phyloP scores from a whole-genome alignment of 306 rosid species.

The Sesbania bispinosa region DNA sequence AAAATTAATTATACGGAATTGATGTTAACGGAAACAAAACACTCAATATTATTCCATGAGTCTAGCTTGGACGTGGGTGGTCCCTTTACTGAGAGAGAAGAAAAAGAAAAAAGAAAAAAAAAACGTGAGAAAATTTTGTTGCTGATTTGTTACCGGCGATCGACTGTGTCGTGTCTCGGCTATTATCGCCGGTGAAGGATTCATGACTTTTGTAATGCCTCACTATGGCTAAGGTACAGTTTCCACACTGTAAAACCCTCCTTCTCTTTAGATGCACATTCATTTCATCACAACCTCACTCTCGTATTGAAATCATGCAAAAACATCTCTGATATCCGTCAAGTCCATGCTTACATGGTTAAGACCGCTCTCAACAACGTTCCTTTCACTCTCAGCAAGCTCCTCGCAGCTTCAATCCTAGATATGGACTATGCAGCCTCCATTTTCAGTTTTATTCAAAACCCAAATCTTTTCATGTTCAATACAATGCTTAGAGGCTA shows the following conservation, averaged over 20 bases:
- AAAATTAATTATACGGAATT: too few relatives aligned
- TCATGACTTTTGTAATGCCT: slow-evolving; percentile 18
- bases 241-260: background rate
- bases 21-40: too few relatives aligned
- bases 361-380: slow-evolving; percentile 40
- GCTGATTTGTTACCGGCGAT: background rate
- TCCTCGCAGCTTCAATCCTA: slow-evolving; percentile 46
- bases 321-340: slow-evolving; percentile 38
- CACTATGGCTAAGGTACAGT: background rate
- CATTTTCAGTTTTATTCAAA: slow-evolving; percentile 44
- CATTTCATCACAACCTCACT: slow-evolving; percentile 17
- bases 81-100: too few relatives aligned
- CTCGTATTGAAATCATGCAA: slow-evolving; percentile 45
- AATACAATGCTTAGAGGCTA: slow-evolving; percentile 70
- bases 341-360: slow-evolving; percentile 55
- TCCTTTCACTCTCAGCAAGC: slow-evolving; percentile 64
- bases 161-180: background rate
- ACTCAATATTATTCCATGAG: too few relatives aligned
- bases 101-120: too few relatives aligned
- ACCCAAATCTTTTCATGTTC: slow-evolving; percentile 68
- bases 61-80: too few relatives aligned
- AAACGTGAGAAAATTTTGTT: too few relatives aligned
- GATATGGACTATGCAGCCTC: slow-evolving; percentile 59
- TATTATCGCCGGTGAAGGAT: background rate
- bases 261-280: background rate